Base-by-base conservation (phyloP, 192 early-diverging fungal species). In the Backusella liffmaniae region DNA sequence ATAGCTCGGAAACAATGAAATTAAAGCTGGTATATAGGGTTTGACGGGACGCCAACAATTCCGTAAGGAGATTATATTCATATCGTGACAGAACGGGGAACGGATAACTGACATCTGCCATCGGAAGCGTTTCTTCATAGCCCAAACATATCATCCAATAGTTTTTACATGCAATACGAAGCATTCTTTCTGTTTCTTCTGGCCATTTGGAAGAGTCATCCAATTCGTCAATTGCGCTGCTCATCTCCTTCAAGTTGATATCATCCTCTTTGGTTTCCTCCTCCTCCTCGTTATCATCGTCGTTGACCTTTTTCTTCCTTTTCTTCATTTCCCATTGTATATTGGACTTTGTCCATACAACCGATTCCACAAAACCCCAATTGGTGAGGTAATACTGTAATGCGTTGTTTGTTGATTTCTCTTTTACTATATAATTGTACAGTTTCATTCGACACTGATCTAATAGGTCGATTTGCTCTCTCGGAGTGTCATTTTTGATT, bases 21-120 rank as follows among this genome's bases (percentile, higher is more conserved):
- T 94, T 92, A 79, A 93, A 95, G 30, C 88, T 91, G 21, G 87
- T 82, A 72, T 87, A 92, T 0, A 94, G 82, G 5, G 90, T 82
- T 66, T 88, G 87, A 6, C 88, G 82, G 5, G 84, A 82, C 0
- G 88, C 77, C 5, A 90, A 72, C 5, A 80, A 72, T 70, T 84
- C 85, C 1, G 86, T 73, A 16, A 88, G 12, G 34, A 83, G 35
- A 23, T 69, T 4, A 67, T 78, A 18, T 53, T 88, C 75, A 13
- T 62, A 15, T n/a, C 77, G 21, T 21, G 84, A 42, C 16, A 76
- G 15, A 46, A 73, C 67, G 65, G 73, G 66, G 9, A 77, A 75
- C n/a, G 73, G 66, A 69, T 56, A 75, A 21, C 18, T 30, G 49
- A 46, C 66, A 23, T 62, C 74, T 46, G 65, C 65, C 73, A 42